Conservation (phyloP, 805 yeast genomes). For the Candida boidinii region DNA sequence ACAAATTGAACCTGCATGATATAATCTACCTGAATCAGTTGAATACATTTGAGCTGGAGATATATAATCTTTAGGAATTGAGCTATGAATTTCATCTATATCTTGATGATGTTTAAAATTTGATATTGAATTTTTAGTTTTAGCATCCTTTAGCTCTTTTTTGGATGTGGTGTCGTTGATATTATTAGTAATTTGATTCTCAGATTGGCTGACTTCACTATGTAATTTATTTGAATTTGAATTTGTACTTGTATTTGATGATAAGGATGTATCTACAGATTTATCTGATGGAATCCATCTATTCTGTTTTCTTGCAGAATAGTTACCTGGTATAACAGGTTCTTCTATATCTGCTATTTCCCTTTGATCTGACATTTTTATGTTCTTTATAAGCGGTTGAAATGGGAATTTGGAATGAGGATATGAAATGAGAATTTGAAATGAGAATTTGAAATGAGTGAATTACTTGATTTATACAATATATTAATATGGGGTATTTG, state of each 20-base stretch:
- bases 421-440: too few species aligned
- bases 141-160: not conserved
- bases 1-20: slow-evolving; percentile 92
- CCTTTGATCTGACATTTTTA: too few species aligned
- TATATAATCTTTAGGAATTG: slow-evolving; percentile 51
- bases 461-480: too few species aligned
- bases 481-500: too few species aligned
- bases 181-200: too few species aligned
- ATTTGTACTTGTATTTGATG: not conserved
- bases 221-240: too few species aligned
- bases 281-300: slow-evolving; percentile 33
- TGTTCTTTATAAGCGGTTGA: too few species aligned
- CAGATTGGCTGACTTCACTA: too few species aligned
- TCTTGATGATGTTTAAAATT: slow-evolving; percentile 11
- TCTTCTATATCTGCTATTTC: slow-evolving; percentile 29
- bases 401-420: too few species aligned
- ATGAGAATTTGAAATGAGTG: too few species aligned
- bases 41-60: slow-evolving; percentile 92
- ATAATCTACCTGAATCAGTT: slow-evolving; percentile 85
- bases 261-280: not conserved
- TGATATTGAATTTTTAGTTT: not conserved
- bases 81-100: slow-evolving; percentile 61
- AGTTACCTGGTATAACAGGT: slow-evolving; percentile 39
- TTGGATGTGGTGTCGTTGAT: slow-evolving; percentile 1
- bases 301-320: slow-evolving; percentile 45